Percentiles rank a stretch among this genome's conserved stretches.
Evolutionary conservation across 345 rosid species (phyloP).

Genomic region (Eucalyptus leucophloia): DNA sequence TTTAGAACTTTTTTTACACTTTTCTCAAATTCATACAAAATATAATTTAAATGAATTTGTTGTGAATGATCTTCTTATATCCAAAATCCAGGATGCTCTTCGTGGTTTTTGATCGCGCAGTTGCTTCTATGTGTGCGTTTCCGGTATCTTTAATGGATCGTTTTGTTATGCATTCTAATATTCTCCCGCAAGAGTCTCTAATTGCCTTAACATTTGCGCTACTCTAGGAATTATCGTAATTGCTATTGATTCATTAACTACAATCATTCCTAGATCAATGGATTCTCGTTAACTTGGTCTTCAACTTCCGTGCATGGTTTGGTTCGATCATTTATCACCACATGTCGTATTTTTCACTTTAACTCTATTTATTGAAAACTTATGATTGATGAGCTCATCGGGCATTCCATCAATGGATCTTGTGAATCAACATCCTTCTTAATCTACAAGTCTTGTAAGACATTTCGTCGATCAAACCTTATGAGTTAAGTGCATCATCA

Average conservation of each 20-base stretch:
- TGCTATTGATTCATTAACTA: background rate
- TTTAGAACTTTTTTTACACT: no score
- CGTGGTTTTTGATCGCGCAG: background rate
- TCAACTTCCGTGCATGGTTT: background rate
- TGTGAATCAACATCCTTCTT: background rate
- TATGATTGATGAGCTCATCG: background rate
- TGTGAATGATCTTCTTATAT: background rate
- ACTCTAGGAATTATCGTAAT: background rate
- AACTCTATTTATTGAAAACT: background rate
- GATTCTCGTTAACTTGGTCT: background rate
- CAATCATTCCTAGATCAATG: background rate
- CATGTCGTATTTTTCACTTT: background rate
- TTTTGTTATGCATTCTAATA: background rate
- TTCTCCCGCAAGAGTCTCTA: background rate
- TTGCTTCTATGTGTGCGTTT: background rate
- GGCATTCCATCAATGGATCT: background rate
- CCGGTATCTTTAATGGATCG: background rate
- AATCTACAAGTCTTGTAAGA: background rate
- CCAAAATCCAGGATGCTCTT: background rate
- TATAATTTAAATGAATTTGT: background rate
- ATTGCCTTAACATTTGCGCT: background rate
- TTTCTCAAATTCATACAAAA: background rate
- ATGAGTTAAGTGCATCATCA: background rate
- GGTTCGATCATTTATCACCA: background rate
- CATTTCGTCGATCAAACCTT: background rate